Percentiles rank a stretch among this genome's conserved stretches.
Conservation (phyloP, 2,329 filamentous ascomycete species). For the Knufia petricola region DNA sequence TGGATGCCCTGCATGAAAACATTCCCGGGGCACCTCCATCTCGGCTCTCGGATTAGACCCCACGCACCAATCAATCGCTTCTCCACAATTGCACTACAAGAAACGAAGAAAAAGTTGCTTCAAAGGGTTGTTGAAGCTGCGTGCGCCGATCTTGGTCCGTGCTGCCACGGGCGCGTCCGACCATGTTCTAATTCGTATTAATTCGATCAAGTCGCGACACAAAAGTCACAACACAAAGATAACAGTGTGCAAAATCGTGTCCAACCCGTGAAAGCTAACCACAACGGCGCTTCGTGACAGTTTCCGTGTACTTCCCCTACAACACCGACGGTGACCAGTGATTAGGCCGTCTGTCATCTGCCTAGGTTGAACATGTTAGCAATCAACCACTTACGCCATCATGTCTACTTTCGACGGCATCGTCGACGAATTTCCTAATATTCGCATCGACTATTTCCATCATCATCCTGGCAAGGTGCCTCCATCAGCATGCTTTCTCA, state of each 20-base stretch:
- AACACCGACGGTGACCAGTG: not conserved
- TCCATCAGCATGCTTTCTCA: slow-evolving; percentile 76
- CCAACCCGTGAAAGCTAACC: too few relatives aligned
- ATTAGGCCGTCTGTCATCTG: not conserved
- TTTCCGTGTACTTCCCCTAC: too few relatives aligned
- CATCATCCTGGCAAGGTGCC: slow-evolving; percentile 43
- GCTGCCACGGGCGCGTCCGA: too few relatives aligned
- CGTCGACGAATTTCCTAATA: slow-evolving; percentile 66
- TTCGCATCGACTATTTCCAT: slow-evolving; percentile 77
- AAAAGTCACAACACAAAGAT: too few relatives aligned
- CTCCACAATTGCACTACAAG: not conserved
- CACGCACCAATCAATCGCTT: not conserved
- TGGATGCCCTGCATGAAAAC: slow-evolving; percentile 9
- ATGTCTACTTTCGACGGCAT: slow-evolving; percentile 75
- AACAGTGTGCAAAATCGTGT: too few relatives aligned
- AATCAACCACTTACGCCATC: slow-evolving; percentile 1
- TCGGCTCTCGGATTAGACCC: not conserved
- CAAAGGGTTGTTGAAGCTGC: not conserved
- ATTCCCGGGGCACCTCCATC: not conserved
- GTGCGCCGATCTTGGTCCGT: not conserved
- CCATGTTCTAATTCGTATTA: too few relatives aligned
- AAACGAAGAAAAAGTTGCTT: too few relatives aligned
- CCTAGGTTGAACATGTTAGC: not conserved
- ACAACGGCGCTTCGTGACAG: too few relatives aligned
- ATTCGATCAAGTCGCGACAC: too few relatives aligned